Evolutionary conservation across 1,284 basidiomycete genomes (phyloP).

Genomic region (Puccinia coronata): DNA sequence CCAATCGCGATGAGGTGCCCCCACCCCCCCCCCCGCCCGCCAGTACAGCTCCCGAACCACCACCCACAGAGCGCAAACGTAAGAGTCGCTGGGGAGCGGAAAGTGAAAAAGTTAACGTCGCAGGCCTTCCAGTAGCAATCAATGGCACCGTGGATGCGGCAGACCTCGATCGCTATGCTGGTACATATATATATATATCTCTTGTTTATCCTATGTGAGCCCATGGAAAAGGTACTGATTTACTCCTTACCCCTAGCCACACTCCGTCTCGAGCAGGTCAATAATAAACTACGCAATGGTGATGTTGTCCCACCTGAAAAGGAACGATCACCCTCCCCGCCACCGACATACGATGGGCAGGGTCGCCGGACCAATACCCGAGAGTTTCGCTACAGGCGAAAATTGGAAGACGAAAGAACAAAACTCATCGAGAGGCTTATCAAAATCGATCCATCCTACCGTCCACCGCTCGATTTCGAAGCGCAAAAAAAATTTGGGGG

Average conservation of each 20-base stretch:
- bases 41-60: constrained; percentile 28
- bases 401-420: constrained; percentile 94
- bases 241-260: constrained; percentile 68
- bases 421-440: constrained; percentile 90
- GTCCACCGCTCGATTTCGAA: constrained; percentile 91
- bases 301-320: constrained; percentile 94
- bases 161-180: constrained; percentile 84
- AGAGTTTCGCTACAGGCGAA: constrained; percentile 95
- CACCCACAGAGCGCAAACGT: constrained; percentile 65
- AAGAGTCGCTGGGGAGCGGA: constrained; percentile 91
- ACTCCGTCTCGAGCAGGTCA: constrained; percentile 93
- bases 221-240: background rate
- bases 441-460: constrained; percentile 96
- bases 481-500: constrained; percentile 65
- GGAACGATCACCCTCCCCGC: constrained; percentile 91
- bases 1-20: constrained; percentile 43
- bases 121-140: constrained; percentile 87
- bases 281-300: constrained; percentile 85
- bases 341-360: constrained; percentile 93
- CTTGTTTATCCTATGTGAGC: background rate
- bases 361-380: constrained; percentile 97
- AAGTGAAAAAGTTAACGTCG: constrained; percentile 64
- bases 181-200: too few relatives aligned
- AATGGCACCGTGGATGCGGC: constrained; percentile 79
- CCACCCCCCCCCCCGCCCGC: constrained; percentile 37